phyloP scores from a whole-genome alignment of 805 yeast species.

The Wickerhamiella kazuoi region DNA sequence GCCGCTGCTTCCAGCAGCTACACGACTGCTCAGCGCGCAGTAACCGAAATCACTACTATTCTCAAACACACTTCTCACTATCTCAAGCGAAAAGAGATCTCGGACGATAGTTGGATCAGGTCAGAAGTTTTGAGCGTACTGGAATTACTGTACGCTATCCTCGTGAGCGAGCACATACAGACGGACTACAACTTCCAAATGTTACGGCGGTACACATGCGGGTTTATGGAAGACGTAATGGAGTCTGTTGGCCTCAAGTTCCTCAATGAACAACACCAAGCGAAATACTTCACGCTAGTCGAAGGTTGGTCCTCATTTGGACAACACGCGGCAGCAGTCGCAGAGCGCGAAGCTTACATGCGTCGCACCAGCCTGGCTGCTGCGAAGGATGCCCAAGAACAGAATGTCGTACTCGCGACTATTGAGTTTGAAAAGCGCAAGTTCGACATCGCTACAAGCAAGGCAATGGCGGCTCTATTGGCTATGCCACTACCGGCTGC shows the following conservation, averaged over 20 bases:
- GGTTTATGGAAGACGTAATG: slow-evolving; percentile 59
- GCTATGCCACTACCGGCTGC: slow-evolving; percentile 19
- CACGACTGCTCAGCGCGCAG: slow-evolving; percentile 20
- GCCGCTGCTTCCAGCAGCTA: not conserved
- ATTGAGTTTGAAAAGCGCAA: slow-evolving; percentile 62
- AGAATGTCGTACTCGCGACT: slow-evolving; percentile 11
- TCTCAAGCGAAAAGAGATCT: slow-evolving; percentile 31
- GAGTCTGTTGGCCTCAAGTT: slow-evolving; percentile 16
- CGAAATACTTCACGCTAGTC: slow-evolving; percentile 57
- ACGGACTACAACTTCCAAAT: slow-evolving; percentile 37
- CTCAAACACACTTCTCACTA: slow-evolving; percentile 53
- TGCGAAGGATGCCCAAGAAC: slow-evolving; percentile 13
- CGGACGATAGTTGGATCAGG: slow-evolving; percentile 51
- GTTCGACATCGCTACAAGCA: slow-evolving; percentile 51
- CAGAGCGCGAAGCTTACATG: slow-evolving; percentile 52
- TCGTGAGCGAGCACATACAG: slow-evolving; percentile 33
- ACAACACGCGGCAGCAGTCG: slow-evolving; percentile 37
- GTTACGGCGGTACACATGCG: slow-evolving; percentile 68
- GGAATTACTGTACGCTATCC: slow-evolving; percentile 9
- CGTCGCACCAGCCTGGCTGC: slow-evolving; percentile 22
- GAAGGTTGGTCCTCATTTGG: slow-evolving; percentile 96
- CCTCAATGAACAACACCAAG: slow-evolving; percentile 14
- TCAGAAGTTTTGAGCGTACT: slow-evolving; percentile 32
- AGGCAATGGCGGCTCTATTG: slow-evolving; percentile 71
- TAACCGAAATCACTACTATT: slow-evolving; percentile 66